These are phyloP conservation scores for Choricystis sp. DNA, from an alignment of 139 green algal species.

Conservation along the genomic window DNA sequence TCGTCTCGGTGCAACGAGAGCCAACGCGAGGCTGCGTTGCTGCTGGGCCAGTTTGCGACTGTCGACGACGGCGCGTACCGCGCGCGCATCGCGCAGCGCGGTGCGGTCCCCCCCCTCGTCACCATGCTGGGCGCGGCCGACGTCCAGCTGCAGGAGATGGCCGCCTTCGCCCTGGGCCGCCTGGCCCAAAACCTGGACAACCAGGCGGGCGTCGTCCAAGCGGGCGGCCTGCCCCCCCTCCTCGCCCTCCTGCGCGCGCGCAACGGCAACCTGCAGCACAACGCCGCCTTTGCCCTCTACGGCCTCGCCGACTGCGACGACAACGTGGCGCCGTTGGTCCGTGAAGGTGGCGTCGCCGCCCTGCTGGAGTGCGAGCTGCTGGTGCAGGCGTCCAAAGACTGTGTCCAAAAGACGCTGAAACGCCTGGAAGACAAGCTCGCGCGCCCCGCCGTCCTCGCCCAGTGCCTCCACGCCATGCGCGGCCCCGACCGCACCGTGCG, in stretches of 20 bases:
- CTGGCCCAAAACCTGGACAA: slow-evolving; percentile 90
- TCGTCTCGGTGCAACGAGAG: slow-evolving; percentile 65
- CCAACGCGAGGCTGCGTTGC: slow-evolving; percentile 85
- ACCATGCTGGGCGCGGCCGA: slow-evolving; percentile 69
- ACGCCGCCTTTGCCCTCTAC: slow-evolving; percentile 90
- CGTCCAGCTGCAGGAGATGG: slow-evolving; percentile 83
- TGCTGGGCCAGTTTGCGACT: slow-evolving; percentile 96
- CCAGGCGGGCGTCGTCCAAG: slow-evolving; percentile 71
- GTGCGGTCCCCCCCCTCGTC: slow-evolving; percentile 84
- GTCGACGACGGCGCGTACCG: slow-evolving; percentile 66
- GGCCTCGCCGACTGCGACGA: slow-evolving; percentile 93
- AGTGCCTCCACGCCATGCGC: slow-evolving; percentile 63
- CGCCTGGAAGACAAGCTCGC: slow-evolving; percentile 76
- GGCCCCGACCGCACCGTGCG: slow-evolving; percentile 8
- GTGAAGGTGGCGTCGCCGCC: slow-evolving; percentile 42
- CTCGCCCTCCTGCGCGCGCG: slow-evolving; percentile 78
- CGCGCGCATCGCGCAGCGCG: slow-evolving; percentile 80
- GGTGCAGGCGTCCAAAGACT: slow-evolving; percentile 74
- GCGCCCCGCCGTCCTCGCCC: slow-evolving; percentile 24
- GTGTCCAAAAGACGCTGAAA: slow-evolving; percentile 90
- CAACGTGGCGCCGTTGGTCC: slow-evolving; percentile 87
- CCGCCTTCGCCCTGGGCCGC: slow-evolving; percentile 90
- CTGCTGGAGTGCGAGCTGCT: slow-evolving; percentile 55
- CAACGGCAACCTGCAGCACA: slow-evolving; percentile 76
- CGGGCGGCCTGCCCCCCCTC: slow-evolving; percentile 63